Evolutionary conservation across 164 flowering plant species (phyloP), one percentile per base, ranked within the genome.

Genomic region (Magnolia officinalis): DNA sequence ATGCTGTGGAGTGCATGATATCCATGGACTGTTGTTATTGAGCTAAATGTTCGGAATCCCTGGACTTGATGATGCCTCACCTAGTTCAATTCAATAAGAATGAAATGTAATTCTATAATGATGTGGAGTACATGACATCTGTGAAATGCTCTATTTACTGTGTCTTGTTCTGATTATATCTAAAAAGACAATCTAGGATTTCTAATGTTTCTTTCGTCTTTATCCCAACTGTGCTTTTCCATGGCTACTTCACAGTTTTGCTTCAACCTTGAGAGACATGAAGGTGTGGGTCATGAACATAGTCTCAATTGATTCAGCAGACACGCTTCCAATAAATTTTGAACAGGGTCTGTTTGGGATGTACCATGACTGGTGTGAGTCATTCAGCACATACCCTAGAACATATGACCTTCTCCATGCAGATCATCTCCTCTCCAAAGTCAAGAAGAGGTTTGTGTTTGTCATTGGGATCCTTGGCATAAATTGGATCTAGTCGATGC

Each of bases 321-420:
- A 96, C 81, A 96, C 99, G 6, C 92, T 96, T 19, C 97, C 97
- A 24, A 87, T 96, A 51, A 93, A 93, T 37, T 96, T 88, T 61
- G 99, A 96, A 70, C 89, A 98, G 50, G 99, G 99, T 68, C 83
- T 96, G 4, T 90, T 96, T 74, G 98, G 99, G 1, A 89, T 93
- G 0, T 96, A 96, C 73, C 99, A 96, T 76, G 97, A 96, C 78
- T 96, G 99, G 99, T 96, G 99, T 72, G 96, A 96, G 83, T 92
- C 99, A 18, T 93, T 93, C 81, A 92, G 87, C 83, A 96, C 99
- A 63, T 96, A 96, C 70, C 99, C 99, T 0, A 85, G 99, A 85
- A 80, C 95, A 5, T 96, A 93, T 52, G 99, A 96, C 80, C 97
- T 96, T 75, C 91, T 96, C 75, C 99, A 96, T 80, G 98, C 98